Evolutionary conservation across 1,139 yeast genomes (phyloP).

Genomic region (Hanseniaspora uvarum): DNA sequence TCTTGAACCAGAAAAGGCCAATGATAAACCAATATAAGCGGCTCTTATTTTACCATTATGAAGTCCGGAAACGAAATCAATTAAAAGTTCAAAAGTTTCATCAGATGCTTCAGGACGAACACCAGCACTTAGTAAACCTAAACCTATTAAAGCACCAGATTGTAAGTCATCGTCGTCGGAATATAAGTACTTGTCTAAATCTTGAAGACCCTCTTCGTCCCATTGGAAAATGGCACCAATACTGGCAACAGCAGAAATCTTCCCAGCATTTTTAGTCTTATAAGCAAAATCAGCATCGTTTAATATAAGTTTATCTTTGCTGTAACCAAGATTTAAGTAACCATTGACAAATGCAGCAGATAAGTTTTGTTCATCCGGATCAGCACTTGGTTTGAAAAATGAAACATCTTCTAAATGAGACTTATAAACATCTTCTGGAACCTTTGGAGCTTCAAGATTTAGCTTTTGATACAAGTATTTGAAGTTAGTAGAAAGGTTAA

Average conservation of each 20-base stretch:
- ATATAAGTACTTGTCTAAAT: conserved; percentile 77
- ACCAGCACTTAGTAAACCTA: conserved; percentile 88
- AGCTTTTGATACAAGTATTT: conserved; percentile 73
- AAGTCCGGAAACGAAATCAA: conserved; percentile 59
- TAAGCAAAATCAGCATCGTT: conserved; percentile 82
- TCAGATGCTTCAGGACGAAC: conserved; percentile 88
- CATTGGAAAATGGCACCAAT: conserved; percentile 85
- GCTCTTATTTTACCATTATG: conserved; percentile 56
- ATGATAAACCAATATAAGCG: conserved; percentile 82
- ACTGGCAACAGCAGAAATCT: conserved; percentile 89
- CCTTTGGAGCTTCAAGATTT: conserved; percentile 77
- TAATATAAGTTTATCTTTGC: conserved; percentile 69
- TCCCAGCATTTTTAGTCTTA: conserved; percentile 85
- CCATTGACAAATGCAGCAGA: conserved; percentile 94
- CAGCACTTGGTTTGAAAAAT: conserved; percentile 51
- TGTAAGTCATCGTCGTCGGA: conserved; percentile 78
- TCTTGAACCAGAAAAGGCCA: conserved; percentile 90
- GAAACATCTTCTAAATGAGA: conserved; percentile 72
- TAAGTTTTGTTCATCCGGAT: conserved; percentile 88
- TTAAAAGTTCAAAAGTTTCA: conserved; percentile 62
- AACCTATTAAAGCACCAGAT: conserved; percentile 94
- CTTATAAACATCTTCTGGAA: conserved; percentile 91
- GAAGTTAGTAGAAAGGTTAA: conserved; percentile 68
- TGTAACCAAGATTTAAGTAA: conserved; percentile 82
- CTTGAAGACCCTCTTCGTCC: conserved; percentile 88